Conservation (phyloP, 2,329 filamentous ascomycete species). For the Pseudocercospora fijiensis region DNA sequence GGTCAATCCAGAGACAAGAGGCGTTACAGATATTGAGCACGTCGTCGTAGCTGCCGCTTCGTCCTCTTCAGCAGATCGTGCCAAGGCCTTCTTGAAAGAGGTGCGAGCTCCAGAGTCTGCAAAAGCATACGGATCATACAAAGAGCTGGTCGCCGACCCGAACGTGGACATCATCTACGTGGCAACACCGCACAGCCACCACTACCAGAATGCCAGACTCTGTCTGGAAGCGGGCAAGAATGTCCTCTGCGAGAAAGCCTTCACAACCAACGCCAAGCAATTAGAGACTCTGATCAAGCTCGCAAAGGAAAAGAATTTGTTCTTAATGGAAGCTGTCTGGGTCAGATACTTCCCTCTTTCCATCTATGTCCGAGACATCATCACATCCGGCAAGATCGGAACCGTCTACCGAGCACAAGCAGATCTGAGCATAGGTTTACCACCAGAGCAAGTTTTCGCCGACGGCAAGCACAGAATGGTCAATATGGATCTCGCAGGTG, state of each 20-base stretch:
- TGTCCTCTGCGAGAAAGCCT: slow-evolving; percentile 86
- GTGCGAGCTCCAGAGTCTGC: slow-evolving; percentile 67
- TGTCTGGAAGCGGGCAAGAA: slow-evolving; percentile 80
- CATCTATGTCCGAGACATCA: slow-evolving; percentile 69
- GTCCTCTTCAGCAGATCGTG: slow-evolving; percentile 68
- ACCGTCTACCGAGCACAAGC: slow-evolving; percentile 58
- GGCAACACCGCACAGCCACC: slow-evolving; percentile 86
- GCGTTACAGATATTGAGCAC: slow-evolving; percentile 71
- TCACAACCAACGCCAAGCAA: slow-evolving; percentile 81
- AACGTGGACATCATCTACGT: slow-evolving; percentile 85
- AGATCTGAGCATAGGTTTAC: slow-evolving; percentile 59
- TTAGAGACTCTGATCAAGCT: slow-evolving; percentile 68
- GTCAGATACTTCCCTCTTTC: slow-evolving; percentile 85
- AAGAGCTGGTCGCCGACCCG: slow-evolving; percentile 73
- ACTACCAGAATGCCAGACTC: slow-evolving; percentile 89
- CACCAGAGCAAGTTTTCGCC: slow-evolving; percentile 60
- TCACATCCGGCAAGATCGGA: slow-evolving; percentile 55
- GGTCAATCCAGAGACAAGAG: slow-evolving; percentile 67
- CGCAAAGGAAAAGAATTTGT: slow-evolving; percentile 70
- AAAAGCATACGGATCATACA: slow-evolving; percentile 76
- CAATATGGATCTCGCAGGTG: slow-evolving; percentile 78
- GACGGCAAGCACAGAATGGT: slow-evolving; percentile 72
- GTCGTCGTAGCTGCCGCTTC: slow-evolving; percentile 77
- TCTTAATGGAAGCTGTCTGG: slow-evolving; percentile 76
- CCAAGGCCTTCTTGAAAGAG: slow-evolving; percentile 69